These are phyloP conservation scores for Voacanga thouarsii DNA, from an alignment of 257 asterid genomes.

Conservation along the genomic window DNA sequence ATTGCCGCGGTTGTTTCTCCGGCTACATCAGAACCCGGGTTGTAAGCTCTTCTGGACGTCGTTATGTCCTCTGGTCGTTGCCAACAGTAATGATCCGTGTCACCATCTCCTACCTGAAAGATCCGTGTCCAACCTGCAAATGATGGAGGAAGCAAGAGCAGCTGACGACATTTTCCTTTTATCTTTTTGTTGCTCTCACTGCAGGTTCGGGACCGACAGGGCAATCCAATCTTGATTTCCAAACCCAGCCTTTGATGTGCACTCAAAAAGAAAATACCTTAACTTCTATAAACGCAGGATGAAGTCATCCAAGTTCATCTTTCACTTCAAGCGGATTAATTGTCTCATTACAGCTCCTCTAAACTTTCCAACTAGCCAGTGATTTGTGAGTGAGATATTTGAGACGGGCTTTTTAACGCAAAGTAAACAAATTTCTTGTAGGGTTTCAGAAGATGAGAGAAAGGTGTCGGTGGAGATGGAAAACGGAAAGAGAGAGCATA, in stretches of 20 bases:
- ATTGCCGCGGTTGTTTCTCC: slow-evolving; percentile 82
- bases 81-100: slow-evolving; percentile 81
- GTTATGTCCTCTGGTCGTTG: slow-evolving; percentile 89
- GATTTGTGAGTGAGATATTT: slow-evolving; percentile 55
- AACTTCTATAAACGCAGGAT: slow-evolving; percentile 62
- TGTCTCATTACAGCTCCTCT: slow-evolving; percentile 62
- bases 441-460: not conserved
- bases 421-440: not conserved
- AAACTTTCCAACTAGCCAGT: slow-evolving; percentile 57
- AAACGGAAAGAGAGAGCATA: slow-evolving; percentile 2
- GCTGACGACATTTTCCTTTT: too few relatives aligned
- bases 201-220: slow-evolving; percentile 4
- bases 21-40: slow-evolving; percentile 73
- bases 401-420: not conserved
- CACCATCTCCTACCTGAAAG: slow-evolving; percentile 75
- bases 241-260: slow-evolving; percentile 16
- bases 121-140: too few relatives aligned
- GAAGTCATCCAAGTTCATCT: slow-evolving; percentile 70
- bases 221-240: slow-evolving; percentile 20
- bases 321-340: slow-evolving; percentile 62
- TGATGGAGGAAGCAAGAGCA: too few relatives aligned
- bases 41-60: slow-evolving; percentile 68
- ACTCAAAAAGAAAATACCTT: slow-evolving; percentile 37
- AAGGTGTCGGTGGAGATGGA: slow-evolving; percentile 32
- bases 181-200: too few relatives aligned